Evolutionary conservation across 2,329 filamentous ascomycete species (phyloP).

Genomic region (Diaporthe longicolla): DNA sequence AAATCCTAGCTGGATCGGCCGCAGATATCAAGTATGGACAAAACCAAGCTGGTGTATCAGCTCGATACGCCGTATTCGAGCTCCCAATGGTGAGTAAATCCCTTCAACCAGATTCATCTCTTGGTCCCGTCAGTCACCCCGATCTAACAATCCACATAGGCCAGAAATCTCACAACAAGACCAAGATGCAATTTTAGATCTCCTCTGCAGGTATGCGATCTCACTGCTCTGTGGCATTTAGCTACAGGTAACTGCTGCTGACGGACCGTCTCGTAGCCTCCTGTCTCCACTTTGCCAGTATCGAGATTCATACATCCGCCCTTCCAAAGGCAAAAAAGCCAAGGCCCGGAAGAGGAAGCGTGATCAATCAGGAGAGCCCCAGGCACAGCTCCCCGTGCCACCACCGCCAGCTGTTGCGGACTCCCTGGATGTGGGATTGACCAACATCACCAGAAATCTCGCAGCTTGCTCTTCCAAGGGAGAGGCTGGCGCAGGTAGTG

Average conservation of each 20-base stretch:
- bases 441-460: conserved; percentile 73
- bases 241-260: conserved; percentile 4
- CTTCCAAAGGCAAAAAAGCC: conserved; percentile 73
- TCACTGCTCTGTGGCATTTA: conserved; percentile 31
- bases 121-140: background rate
- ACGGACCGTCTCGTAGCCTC: conserved; percentile 60
- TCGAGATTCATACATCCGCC: conserved; percentile 65
- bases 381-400: conserved; percentile 46
- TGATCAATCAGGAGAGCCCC: conserved; percentile 46
- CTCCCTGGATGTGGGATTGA: conserved; percentile 75
- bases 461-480: conserved; percentile 51
- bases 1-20: background rate
- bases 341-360: conserved; percentile 66
- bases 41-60: conserved; percentile 74
- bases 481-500: background rate
- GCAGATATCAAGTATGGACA: conserved; percentile 57
- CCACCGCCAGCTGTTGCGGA: conserved; percentile 66
- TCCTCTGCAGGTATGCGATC: conserved; percentile 73
- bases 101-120: conserved; percentile 21
- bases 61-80: conserved; percentile 76
- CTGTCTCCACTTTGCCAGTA: conserved; percentile 75
- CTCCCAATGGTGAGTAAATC: conserved; percentile 67
- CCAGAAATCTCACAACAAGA: conserved; percentile 70
- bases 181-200: conserved; percentile 75
- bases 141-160: conserved; percentile 59